Percentiles rank a stretch among this genome's conserved stretches.
Conservation (phyloP, 768 basidiomycete species). For the Suillus decipiens region DNA sequence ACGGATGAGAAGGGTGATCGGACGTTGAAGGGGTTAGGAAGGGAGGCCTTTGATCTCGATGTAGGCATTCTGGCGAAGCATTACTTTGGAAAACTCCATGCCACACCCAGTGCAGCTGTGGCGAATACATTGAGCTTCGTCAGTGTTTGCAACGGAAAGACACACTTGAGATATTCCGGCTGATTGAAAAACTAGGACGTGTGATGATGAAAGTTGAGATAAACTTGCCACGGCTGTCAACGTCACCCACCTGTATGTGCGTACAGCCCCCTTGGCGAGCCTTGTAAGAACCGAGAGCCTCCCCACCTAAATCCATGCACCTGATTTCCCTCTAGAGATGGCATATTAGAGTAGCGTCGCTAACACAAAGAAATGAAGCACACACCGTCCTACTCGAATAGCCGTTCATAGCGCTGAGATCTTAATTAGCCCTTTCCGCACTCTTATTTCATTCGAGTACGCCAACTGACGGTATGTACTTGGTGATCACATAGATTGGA, state of each 20-base stretch:
- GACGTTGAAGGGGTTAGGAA: constrained; percentile 21
- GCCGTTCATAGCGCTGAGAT: constrained; percentile 31
- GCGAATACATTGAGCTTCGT: neutral
- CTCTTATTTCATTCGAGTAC: constrained; percentile 8
- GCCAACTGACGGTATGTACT: constrained; percentile 41
- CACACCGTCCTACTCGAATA: constrained; percentile 38
- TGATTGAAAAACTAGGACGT: constrained; percentile 41
- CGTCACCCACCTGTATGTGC: constrained; percentile 39
- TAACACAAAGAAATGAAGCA: constrained; percentile 1
- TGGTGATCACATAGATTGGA: constrained; percentile 45
- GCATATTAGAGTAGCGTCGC: constrained; percentile 14
- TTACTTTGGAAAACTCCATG: constrained; percentile 42
- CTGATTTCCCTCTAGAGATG: constrained; percentile 40
- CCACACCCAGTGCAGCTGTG: constrained; percentile 41
- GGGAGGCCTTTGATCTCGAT: constrained; percentile 43
- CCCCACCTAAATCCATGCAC: constrained; percentile 44
- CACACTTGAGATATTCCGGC: constrained; percentile 38
- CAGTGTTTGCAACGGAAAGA: constrained; percentile 9
- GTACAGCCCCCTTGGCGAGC: constrained; percentile 42
- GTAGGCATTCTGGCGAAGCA: constrained; percentile 41
- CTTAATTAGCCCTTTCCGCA: constrained; percentile 19
- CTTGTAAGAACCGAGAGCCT: constrained; percentile 43
- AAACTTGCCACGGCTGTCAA: constrained; percentile 3
- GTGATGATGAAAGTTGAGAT: constrained; percentile 11
- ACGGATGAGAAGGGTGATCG: constrained; percentile 4